These are phyloP conservation scores for Venturiaceae sp. DNA, from an alignment of 2,329 filamentous ascomycete species.

Conservation along the genomic window DNA sequence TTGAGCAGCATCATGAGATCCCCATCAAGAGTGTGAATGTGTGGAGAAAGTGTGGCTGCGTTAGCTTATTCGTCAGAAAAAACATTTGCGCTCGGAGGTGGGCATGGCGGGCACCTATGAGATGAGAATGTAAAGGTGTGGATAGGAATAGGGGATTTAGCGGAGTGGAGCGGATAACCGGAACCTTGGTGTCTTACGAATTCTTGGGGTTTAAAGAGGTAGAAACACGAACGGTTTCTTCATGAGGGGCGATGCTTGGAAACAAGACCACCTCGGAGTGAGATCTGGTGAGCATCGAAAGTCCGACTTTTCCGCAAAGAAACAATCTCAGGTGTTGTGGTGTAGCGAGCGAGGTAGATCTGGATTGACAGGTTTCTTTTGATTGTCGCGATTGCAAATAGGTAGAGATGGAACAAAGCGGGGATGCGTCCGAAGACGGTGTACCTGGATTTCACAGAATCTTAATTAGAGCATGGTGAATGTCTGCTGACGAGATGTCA, in stretches of 20 bases:
- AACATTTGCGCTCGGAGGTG: background rate
- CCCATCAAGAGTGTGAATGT: background rate
- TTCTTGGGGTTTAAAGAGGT: background rate
- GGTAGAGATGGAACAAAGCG: background rate
- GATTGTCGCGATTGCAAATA: background rate
- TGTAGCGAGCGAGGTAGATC: background rate
- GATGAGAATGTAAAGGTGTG: background rate
- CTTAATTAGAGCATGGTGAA: background rate
- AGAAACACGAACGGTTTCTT: background rate
- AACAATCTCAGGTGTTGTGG: background rate
- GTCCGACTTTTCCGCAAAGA: background rate
- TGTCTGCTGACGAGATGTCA: background rate
- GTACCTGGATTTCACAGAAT: background rate
- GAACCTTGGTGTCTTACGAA: background rate
- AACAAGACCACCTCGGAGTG: background rate
- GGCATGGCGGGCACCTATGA: background rate
- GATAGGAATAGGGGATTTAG: background rate
- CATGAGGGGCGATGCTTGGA: background rate
- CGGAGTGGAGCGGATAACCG: background rate
- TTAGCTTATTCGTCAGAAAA: background rate
- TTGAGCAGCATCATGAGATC: background rate
- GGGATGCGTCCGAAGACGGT: background rate
- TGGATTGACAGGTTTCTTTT: background rate
- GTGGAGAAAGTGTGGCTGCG: background rate
- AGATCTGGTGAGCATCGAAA: background rate